Base-by-base conservation (phyloP, 306 rosid species). In the Glycyrrhiza uralensis region DNA sequence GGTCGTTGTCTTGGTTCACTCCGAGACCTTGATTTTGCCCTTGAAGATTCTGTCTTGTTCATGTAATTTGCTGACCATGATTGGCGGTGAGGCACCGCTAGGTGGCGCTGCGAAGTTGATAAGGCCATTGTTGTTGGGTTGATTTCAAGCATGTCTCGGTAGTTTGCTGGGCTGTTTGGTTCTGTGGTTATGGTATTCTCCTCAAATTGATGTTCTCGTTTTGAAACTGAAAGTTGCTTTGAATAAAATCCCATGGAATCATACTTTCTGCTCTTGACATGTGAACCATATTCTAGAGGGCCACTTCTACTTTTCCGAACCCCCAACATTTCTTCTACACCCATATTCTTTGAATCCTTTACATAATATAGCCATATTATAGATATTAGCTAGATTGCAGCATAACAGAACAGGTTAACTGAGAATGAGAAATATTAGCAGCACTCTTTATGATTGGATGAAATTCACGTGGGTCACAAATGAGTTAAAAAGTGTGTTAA, bases 1-100 rank as follows among this genome's bases (percentile, higher is more conserved):
- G 98, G 96, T 51, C 98, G 66, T 72, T 89, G 93, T 81, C 76
- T 94, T 13, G 96, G 99, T 74, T 89, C 97, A 70, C 99, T 94
- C 62, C 80, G 87, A 29, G 95, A 89, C 77, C 97, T 82, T 18
- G 77, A 69, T 82, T 91, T 91, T 5, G 95, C 97, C 81, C 52
- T 85, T 0, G 98, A 91, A 35, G 96, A 87, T 66, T 86, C 71
- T 11, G 98, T 91, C 42, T 83, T 91, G 65, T 81, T 83, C 95
- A 89, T 89, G 84, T 84, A 86, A 83, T 65, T 87, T 61, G 97
- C 88, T 67, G 80, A 69, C 72, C 78, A 54, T 69, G 85, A 67
- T 59, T 79, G 72, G 23, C 74, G 80, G 55, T 72, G 23, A 6
- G 83, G 46, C 49, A 56, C n/a, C n/a, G n/a, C 66, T 2, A 41